Evolutionary conservation across 768 basidiomycete species (phyloP).

Genomic region (Baorangia bicolor): DNA sequence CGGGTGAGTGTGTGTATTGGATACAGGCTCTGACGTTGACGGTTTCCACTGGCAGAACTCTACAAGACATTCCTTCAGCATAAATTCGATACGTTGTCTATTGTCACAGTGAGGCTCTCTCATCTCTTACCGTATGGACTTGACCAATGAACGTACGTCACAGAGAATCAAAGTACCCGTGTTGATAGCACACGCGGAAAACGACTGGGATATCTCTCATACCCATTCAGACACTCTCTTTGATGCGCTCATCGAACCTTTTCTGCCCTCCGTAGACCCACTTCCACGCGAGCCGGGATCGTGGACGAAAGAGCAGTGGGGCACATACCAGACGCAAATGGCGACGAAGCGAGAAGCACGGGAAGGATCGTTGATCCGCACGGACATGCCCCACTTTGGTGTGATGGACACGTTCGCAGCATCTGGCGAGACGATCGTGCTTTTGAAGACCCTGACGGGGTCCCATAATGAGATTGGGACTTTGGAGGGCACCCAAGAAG

Average conservation of each 20-base stretch:
- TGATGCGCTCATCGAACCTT: constrained; percentile 60
- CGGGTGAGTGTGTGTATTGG: constrained; percentile 46
- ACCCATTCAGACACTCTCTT: constrained; percentile 70
- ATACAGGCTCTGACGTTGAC: background rate
- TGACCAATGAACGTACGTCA: background rate
- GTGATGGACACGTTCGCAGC: constrained; percentile 51
- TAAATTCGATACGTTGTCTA: constrained; percentile 60
- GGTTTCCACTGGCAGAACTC: constrained; percentile 46
- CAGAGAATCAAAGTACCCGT: constrained; percentile 69
- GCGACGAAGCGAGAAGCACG: constrained; percentile 41
- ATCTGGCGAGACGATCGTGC: constrained; percentile 47
- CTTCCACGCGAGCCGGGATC: constrained; percentile 32
- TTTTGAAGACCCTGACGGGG: constrained; percentile 58
- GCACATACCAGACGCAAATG: constrained; percentile 38
- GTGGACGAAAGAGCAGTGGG: constrained; percentile 45
- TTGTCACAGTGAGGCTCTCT: constrained; percentile 51
- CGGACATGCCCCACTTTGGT: constrained; percentile 48
- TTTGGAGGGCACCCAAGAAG: constrained; percentile 69
- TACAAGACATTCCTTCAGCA: constrained; percentile 54
- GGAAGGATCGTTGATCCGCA: constrained; percentile 44
- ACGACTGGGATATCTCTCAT: constrained; percentile 74
- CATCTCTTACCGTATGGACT: background rate
- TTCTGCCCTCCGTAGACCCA: constrained; percentile 50
- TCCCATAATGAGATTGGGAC: constrained; percentile 57
- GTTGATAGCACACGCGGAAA: constrained; percentile 69